phyloP scores from a whole-genome alignment of 2,329 filamentous ascomycete species.

The Ascochyta viciae-villosae region DNA sequence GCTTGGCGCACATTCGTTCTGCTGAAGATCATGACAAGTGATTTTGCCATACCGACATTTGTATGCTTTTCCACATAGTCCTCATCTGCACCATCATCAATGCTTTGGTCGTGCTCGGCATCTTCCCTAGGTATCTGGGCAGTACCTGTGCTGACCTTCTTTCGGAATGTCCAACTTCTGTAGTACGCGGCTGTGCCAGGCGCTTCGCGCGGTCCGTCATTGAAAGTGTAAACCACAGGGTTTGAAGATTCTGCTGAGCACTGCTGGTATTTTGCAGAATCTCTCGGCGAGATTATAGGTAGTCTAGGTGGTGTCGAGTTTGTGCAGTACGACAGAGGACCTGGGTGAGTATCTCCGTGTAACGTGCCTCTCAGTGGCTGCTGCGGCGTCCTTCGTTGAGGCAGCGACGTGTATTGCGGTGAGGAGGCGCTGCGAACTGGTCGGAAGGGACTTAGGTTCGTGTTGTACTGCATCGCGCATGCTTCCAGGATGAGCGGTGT shows the following conservation, averaged over 20 bases:
- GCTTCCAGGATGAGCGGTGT: neutral
- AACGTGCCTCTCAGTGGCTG: neutral
- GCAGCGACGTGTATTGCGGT: neutral
- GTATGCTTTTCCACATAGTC: neutral
- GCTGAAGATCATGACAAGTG: constrained; percentile 14
- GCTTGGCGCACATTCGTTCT: constrained; percentile 9
- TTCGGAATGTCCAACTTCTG: constrained; percentile 14
- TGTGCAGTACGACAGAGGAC: neutral
- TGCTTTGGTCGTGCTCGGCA: neutral
- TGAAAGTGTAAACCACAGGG: neutral
- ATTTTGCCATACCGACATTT: neutral
- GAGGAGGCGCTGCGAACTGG: neutral
- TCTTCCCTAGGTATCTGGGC: neutral
- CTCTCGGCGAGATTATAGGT: neutral
- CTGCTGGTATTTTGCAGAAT: neutral
- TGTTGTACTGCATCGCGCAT: neutral
- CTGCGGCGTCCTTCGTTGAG: neutral
- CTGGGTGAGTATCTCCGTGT: neutral
- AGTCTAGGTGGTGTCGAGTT: neutral
- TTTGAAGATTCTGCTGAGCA: no score
- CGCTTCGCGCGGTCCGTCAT: neutral
- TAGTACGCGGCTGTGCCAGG: constrained; percentile 20
- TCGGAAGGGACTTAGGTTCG: neutral
- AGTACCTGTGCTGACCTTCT: neutral
- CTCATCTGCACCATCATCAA: neutral